Evolutionary conservation across 768 basidiomycete species (phyloP), one percentile per base, ranked within the genome.

Genomic region (Termitomyces sp.): DNA sequence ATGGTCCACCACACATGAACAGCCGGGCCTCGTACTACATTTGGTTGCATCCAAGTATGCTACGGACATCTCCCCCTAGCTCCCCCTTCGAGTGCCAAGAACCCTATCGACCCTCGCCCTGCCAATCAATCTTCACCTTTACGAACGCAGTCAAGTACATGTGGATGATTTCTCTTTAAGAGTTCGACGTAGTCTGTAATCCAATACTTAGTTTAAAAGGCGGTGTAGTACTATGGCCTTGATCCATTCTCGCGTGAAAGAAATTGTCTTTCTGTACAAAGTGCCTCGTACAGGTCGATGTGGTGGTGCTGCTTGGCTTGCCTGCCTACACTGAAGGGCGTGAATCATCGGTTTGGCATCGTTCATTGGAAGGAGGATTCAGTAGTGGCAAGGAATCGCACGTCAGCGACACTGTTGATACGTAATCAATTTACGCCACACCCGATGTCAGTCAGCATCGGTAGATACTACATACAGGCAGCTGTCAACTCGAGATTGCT

Each of bases 241-340:
- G 22, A 77, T 97, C 7, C 97, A 99, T 74, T 95, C 92, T 1
- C 85, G 97, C n/a, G 93, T 98, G 59, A 89, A 90, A 67, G 88
- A 94, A 62, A 83, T 98, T 7, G 82, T 92, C 70, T 87, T 88
- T 69, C 70, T 98, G 38, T 70, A 84, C 28, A 84, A 89, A 0
- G 92, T 91, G 86, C 75, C 79, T 0, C 76, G 80, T 55, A 95
- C 93, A 0, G 96, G 97, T 28, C 96, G 96, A 0, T 94, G 93
- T 62, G 93, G 95, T 13, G 84, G 92, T 35, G 70, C 80, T n/a
- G n/a, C n/a, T n/a, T n/a, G 13, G 81, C 84, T 13, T 92, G 89
- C 64, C 78, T 98, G 1, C 92, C 96, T 24, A 82, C 83, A 35
- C 81, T 96, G 63, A 86, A 88, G 58, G 91, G 91, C 1, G 85